Conservation (phyloP, 2,329 filamentous ascomycete genomes). For the Lasiodiplodia sp. region DNA sequence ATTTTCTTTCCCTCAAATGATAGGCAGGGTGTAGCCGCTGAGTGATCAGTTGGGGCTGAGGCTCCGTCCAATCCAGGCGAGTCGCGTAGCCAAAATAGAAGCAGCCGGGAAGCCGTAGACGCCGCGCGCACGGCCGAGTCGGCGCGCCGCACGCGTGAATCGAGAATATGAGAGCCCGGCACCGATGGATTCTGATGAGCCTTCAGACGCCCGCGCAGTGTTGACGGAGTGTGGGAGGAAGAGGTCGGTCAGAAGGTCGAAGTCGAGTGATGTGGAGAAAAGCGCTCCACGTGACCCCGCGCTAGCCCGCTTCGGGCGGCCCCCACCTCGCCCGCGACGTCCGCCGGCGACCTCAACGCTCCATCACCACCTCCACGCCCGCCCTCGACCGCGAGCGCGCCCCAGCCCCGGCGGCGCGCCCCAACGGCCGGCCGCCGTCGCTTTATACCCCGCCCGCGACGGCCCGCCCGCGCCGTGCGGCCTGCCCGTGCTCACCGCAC, state of each 20-base stretch:
- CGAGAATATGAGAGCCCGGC: conserved; percentile 24
- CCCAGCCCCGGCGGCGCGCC: conserved; percentile 22
- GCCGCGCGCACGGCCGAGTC: conserved; percentile 37
- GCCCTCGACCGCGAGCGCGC: conserved; percentile 26
- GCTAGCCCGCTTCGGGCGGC: conserved; percentile 32
- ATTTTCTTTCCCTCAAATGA: conserved; percentile 37
- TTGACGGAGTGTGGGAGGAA: conserved; percentile 32
- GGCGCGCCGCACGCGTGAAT: conserved; percentile 32
- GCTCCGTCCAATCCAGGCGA: conserved; percentile 47
- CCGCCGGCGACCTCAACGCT: conserved; percentile 19
- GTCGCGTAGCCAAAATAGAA: conserved; percentile 46
- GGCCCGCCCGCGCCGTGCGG: conserved; percentile 5
- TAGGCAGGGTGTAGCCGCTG: conserved; percentile 47
- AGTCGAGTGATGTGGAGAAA: conserved; percentile 41
- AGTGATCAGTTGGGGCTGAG: conserved; percentile 45
- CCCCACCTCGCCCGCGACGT: conserved; percentile 33
- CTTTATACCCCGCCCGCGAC: conserved; percentile 33
- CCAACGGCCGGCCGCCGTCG: conserved; percentile 25
- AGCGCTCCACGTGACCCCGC: conserved; percentile 27
- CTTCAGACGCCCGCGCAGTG: conserved; percentile 12
- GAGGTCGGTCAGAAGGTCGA: conserved; percentile 34
- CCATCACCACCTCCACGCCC: conserved; percentile 42
- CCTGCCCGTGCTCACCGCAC: conserved; percentile 5
- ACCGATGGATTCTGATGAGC: conserved; percentile 26
- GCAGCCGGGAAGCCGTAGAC: conserved; percentile 27